phyloP scores from a whole-genome alignment of 768 basidiomycete species.

The Tricholoma terreum region DNA sequence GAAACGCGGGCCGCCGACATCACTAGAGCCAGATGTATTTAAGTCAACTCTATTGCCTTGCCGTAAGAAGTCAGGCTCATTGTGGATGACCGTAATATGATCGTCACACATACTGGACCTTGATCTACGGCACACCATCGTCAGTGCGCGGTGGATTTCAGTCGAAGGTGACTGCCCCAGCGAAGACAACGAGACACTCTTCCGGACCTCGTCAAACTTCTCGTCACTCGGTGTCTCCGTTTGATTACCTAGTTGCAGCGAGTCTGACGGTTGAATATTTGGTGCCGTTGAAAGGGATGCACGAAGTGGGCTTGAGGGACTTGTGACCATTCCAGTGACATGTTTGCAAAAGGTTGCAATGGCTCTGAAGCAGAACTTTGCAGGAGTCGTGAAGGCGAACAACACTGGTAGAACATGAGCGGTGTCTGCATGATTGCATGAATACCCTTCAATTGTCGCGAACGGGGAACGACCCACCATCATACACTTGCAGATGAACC shows the following conservation, averaged over 20 bases:
- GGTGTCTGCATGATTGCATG: slow-evolving; percentile 42
- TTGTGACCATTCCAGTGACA: slow-evolving; percentile 48
- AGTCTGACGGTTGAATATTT: background rate
- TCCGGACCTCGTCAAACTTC: background rate
- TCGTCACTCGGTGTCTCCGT: background rate
- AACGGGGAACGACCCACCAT: slow-evolving; percentile 49
- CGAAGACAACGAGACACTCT: slow-evolving; percentile 3
- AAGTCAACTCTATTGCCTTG: background rate
- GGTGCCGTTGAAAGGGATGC: slow-evolving; percentile 5
- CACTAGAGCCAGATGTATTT: slow-evolving; percentile 19
- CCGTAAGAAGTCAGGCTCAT: background rate
- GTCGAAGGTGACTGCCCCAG: slow-evolving; percentile 24
- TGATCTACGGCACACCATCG: slow-evolving; percentile 11
- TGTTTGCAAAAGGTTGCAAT: slow-evolving; percentile 70
- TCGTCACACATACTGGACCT: slow-evolving; percentile 4
- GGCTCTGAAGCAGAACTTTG: slow-evolving; percentile 76
- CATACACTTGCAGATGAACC: slow-evolving; percentile 92
- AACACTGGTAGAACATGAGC: slow-evolving; percentile 73
- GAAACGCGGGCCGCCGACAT: slow-evolving; percentile 37
- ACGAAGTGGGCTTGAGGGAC: slow-evolving; percentile 15
- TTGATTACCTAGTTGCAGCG: background rate
- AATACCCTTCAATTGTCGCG: slow-evolving; percentile 15
- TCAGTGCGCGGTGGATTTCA: slow-evolving; percentile 13
- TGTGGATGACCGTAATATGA: background rate
- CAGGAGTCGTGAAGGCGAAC: slow-evolving; percentile 74